Evolutionary conservation across 352 stramenopile genomes (phyloP), one percentile per base, ranked within the genome.

Genomic region (Phytophthora pini): DNA sequence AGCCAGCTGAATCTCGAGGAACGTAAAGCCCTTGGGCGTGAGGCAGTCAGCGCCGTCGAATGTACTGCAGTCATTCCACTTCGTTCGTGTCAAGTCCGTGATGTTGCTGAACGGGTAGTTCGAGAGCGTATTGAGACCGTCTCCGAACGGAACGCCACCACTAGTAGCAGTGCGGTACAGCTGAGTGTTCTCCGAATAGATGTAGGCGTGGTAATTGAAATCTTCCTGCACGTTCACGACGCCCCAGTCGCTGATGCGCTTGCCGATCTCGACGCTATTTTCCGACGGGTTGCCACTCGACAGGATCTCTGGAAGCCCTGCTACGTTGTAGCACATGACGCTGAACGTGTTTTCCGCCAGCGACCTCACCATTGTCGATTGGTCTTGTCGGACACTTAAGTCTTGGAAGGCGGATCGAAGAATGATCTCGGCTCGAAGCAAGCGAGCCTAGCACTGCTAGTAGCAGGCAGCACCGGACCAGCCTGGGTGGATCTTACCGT

Each of bases 1-100:
- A 4, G 65, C 74, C 59, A 85, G 45, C 41, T 82, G 61, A 26
- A 85, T 65, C 48, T 85, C 66, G 49, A 82, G 29, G 49, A 71
- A 76, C 11, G 77, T 82, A 51, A 85, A 82, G 38, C 77, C 77
- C 61, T 85, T 85, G 29, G 77, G 77, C 2, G 77, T 85, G 27
- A 85, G 62, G 52, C 77, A 85, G 57, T 85, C 77, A 32, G 77
- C 71, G 15, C 77, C 66, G 15, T 85, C 74, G 50, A 77, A 71
- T 13, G 68, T 82, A 49, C 59, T 85, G 65, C 74, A 85, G 36
- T 49, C 70, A 20, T 20, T 56, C 77, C 77, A 82, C 59, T 85
- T 82, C 62, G 77, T 68, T 47, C 77, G 77, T 13, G 78, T 69
- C 29, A 80, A 38, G 50, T 74, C 74, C 12, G 67, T 75, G 15